phyloP scores from a whole-genome alignment of 2,329 filamentous ascomycete genomes.

The Aspergillus neotritici region DNA sequence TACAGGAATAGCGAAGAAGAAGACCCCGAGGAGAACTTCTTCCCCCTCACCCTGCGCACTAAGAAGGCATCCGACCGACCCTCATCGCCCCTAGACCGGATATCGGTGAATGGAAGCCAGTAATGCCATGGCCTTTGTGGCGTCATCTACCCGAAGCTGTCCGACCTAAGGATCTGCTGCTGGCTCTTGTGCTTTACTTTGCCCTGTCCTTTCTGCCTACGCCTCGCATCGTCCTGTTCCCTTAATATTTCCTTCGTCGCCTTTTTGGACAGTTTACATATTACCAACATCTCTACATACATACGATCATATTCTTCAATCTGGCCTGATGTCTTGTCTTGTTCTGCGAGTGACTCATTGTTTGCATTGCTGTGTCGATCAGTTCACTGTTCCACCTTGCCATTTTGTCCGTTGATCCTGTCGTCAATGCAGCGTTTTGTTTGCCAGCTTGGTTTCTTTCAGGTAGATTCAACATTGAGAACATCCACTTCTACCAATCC shows the following conservation, averaged over 20 bases:
- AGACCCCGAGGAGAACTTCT: constrained; percentile 73
- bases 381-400: no score
- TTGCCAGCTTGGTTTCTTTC: background rate
- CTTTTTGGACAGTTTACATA: no score
- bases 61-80: constrained; percentile 39
- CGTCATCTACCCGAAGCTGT: background rate
- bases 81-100: constrained; percentile 33
- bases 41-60: constrained; percentile 60
- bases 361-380: background rate
- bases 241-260: no score
- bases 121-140: constrained; percentile 2
- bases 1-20: constrained; percentile 70
- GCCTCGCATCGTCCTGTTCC: no score
- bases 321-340: no score
- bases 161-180: no score
- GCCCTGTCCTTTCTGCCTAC: no score
- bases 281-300: no score
- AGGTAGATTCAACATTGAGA: background rate
- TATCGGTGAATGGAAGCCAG: constrained; percentile 26
- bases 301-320: no score
- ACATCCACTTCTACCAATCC: background rate
- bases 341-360: background rate
- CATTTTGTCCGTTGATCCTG: no score
- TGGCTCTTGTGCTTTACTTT: no score
- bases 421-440: background rate